Evolutionary conservation across 352 stramenopile genomes (phyloP).

Genomic region (Globisporangium spinosum): DNA sequence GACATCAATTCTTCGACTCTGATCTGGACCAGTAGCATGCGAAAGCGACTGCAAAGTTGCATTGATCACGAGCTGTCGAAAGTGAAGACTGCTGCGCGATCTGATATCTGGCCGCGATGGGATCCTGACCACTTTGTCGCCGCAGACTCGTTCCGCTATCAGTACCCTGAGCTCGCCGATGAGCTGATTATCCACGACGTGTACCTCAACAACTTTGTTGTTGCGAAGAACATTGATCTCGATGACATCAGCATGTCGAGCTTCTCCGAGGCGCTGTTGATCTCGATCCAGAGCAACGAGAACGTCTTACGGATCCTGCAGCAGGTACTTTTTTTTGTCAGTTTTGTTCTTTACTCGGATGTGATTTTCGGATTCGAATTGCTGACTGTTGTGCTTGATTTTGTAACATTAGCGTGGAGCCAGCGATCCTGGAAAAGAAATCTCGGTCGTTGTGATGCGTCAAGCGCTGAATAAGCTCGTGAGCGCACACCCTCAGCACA

Average conservation of each 20-base stretch:
- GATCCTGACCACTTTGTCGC: conserved; percentile 83
- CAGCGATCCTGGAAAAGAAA: conserved; percentile 54
- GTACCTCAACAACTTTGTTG: conserved; percentile 82
- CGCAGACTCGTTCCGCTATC: conserved; percentile 81
- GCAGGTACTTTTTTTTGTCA: conserved; percentile 27
- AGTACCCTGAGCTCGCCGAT: conserved; percentile 72
- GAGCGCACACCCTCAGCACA: conserved; percentile 69
- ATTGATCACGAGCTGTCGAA: conserved; percentile 55
- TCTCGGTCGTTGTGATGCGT: conserved; percentile 59
- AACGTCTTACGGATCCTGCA: conserved; percentile 77
- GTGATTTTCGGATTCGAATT: neutral
- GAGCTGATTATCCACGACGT: conserved; percentile 78
- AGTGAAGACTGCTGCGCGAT: conserved; percentile 50
- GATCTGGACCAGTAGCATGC: conserved; percentile 78
- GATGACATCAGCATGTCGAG: conserved; percentile 73
- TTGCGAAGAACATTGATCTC: conserved; percentile 45
- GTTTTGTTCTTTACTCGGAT: neutral
- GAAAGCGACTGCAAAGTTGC: conserved; percentile 47
- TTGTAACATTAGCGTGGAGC: conserved; percentile 36
- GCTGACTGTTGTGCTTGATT: conserved; percentile 1
- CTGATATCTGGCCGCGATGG: conserved; percentile 70
- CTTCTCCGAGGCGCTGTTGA: conserved; percentile 72
- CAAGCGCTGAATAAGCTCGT: conserved; percentile 76
- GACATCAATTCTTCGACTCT: conserved; percentile 64
- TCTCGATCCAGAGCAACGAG: conserved; percentile 81